Conservation (phyloP, 345 rosid species). For the Hypericum androsaemum region DNA sequence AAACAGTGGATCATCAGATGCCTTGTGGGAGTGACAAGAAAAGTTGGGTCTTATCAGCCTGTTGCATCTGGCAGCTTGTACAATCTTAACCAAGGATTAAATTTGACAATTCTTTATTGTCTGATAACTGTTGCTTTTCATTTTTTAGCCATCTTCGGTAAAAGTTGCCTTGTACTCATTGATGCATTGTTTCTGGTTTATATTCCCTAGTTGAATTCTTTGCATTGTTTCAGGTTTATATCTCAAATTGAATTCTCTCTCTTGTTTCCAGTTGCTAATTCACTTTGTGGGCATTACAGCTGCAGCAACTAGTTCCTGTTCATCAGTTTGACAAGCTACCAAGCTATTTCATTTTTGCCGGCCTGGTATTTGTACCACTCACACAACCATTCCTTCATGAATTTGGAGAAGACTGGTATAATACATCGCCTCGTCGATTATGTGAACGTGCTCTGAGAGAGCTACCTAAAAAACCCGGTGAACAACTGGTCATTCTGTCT, state of each 20-base stretch:
- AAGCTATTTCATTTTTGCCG: conserved; percentile 92
- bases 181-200: too few relatives aligned
- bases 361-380: conserved; percentile 73
- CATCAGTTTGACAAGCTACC: conserved; percentile 82
- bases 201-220: too few relatives aligned
- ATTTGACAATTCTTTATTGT: too few relatives aligned
- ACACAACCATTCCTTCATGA: conserved; percentile 86
- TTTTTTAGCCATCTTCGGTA: too few relatives aligned
- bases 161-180: too few relatives aligned
- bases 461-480: conserved; percentile 53
- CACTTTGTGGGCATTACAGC: conserved; percentile 33
- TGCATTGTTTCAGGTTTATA: too few relatives aligned
- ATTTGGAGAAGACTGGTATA: conserved; percentile 92
- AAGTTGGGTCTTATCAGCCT: too few relatives aligned
- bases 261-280: background rate
- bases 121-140: too few relatives aligned
- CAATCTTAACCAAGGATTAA: too few relatives aligned
- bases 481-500: conserved; percentile 76
- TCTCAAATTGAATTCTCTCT: background rate
- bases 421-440: conserved; percentile 67
- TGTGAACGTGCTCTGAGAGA: conserved; percentile 78
- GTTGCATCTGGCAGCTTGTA: too few relatives aligned
- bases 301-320: conserved; percentile 83
- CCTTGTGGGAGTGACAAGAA: too few relatives aligned
- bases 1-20: too few relatives aligned